Evolutionary conservation across 23 red algal species (phyloP), one percentile per base, ranked within the genome.

Genomic region (Pyropia haitanensis): DNA sequence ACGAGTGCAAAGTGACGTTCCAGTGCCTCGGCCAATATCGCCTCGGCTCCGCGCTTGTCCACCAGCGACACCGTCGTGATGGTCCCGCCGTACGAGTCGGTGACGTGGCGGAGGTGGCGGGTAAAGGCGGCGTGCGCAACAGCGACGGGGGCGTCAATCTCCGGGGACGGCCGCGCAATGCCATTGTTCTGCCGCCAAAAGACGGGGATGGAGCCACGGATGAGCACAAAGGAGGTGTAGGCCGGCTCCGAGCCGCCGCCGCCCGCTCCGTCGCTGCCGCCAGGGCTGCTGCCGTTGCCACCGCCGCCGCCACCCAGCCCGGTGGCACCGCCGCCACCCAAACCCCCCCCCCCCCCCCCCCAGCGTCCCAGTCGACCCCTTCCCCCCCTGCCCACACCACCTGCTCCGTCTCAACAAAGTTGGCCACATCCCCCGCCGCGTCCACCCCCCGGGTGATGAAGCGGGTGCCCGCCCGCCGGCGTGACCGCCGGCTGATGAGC

Each of bases 111-210:
- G 75, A 91, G 91, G 75, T 98, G 94, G 27, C 61, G 55, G 21
- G 30, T 61, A 75, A 98, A 98, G 18, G 86, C 88, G 2, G 9
- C 51, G 18, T 78, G 78, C 64, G 75, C 80, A 31, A 58, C 77
- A 22, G 58, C 18, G 14, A 91, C 60, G 3, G 68, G 25, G 27
- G 71, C 75, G 64, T 98, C 85, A 1, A 98, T 58, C 70, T 98
- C 94, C 24, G 94, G 94, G 0, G 66, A 68, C 56, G 94, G 94
- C 70, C 76, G 70, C 18, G 85, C 78, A 31, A 88, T 82, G 61
- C 94, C 94, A 28, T 98, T 98, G 71, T 86, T 85, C 67, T 98
- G 94, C 30, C 85, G 60, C 94, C 94, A 98, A 63, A 98, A 98
- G 22, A 98, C 80, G 0, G 94, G 94, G 54, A 98, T 77, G 51